Evolutionary conservation across 345 rosid genomes (phyloP).

Genomic region (Isatis tinctoria): DNA sequence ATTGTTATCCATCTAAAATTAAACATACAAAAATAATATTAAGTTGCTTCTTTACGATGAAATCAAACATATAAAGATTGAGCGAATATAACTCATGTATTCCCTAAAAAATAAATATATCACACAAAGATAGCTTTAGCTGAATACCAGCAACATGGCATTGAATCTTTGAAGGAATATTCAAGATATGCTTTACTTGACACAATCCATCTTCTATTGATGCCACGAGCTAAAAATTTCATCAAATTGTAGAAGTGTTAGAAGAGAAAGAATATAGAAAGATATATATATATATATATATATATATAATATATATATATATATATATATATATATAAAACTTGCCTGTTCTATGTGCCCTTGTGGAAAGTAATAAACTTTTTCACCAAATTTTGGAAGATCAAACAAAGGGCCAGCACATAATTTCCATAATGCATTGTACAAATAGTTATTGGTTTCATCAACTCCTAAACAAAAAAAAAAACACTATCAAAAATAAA

Average conservation of each 20-base stretch:
- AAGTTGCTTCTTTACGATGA: not conserved
- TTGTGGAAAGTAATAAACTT: conserved; percentile 54
- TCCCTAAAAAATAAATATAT: too few species aligned
- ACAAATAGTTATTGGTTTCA: not conserved
- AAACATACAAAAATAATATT: not conserved
- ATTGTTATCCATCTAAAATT: conserved; percentile 42
- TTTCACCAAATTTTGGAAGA: conserved; percentile 45
- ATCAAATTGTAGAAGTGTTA: not conserved
- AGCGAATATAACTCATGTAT: too few species aligned
- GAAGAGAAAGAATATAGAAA: not conserved
- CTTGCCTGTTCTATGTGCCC: conserved; percentile 61
- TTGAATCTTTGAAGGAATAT: conserved; percentile 41
- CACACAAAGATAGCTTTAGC: conserved; percentile 36
- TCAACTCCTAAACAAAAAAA: not conserved
- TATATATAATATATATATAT: too few species aligned
- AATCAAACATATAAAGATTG: too few species aligned
- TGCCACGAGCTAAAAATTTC: conserved; percentile 38
- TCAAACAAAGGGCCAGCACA: conserved; percentile 50
- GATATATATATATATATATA: not conserved
- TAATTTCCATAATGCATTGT: conserved; percentile 42
- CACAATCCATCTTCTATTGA: conserved; percentile 23
- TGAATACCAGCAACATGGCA: conserved; percentile 5
- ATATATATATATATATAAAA: not conserved
- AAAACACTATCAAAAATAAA: not conserved
- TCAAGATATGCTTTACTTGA: conserved; percentile 41